Conservation (phyloP, 2,329 filamentous ascomycete genomes). For the Beauveria scarabaeidicola region DNA sequence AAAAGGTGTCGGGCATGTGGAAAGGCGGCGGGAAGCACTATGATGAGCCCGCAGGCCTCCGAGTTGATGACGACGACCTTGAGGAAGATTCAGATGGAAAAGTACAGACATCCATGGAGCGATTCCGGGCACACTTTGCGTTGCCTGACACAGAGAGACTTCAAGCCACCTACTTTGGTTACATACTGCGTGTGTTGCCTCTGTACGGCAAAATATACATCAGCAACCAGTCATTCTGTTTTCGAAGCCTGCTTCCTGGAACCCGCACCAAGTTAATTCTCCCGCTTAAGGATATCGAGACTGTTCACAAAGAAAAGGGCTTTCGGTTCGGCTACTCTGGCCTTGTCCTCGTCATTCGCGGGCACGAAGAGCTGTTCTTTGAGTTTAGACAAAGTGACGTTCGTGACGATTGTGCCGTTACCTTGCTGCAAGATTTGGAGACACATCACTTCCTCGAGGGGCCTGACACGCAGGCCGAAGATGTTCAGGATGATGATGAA, state of each 20-base stretch:
- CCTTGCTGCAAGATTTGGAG: conserved; percentile 68
- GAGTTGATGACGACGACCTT: conserved; percentile 46
- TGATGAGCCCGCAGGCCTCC: conserved; percentile 48
- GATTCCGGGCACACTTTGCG: conserved; percentile 85
- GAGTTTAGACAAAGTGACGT: conserved; percentile 73
- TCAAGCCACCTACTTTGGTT: conserved; percentile 85
- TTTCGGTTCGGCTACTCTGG: conserved; percentile 89
- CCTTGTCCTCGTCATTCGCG: conserved; percentile 83
- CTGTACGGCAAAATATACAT: conserved; percentile 96
- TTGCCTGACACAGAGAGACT: conserved; percentile 77
- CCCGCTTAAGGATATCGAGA: conserved; percentile 85
- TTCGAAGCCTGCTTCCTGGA: conserved; percentile 80
- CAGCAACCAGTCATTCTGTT: conserved; percentile 80
- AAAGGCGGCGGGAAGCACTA: conserved; percentile 88
- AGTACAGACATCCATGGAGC: conserved; percentile 59
- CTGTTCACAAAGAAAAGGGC: conserved; percentile 88
- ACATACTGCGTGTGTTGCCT: conserved; percentile 79
- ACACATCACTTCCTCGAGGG: conserved; percentile 62
- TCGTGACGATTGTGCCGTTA: conserved; percentile 83
- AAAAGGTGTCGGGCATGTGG: conserved; percentile 97
- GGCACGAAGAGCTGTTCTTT: conserved; percentile 94
- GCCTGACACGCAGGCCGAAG: conserved; percentile 57
- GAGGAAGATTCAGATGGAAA: conserved; percentile 56
- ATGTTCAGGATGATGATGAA: conserved; percentile 60
- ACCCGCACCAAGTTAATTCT: conserved; percentile 89